Conservation (phyloP, 2,329 filamentous ascomycete species). For the Fusarium multiceps region DNA sequence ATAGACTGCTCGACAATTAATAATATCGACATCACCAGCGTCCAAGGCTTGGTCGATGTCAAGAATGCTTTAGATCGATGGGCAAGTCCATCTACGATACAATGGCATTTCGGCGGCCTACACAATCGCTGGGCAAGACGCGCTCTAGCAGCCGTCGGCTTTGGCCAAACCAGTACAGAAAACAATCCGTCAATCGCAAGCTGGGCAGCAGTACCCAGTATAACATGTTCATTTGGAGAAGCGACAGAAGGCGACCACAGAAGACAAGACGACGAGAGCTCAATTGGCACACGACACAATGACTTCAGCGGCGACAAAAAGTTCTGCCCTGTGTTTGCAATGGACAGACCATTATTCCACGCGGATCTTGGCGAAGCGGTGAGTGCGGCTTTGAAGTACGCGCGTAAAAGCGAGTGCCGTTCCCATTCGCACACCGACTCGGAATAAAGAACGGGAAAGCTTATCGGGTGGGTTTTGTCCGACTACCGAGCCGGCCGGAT, state of each 20-base stretch:
- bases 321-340: slow-evolving; percentile 50
- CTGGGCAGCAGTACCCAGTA: slow-evolving; percentile 50
- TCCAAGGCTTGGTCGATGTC: slow-evolving; percentile 67
- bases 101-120: slow-evolving; percentile 67
- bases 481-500: slow-evolving; percentile 1
- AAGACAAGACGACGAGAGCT: slow-evolving; percentile 5
- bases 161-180: slow-evolving; percentile 58
- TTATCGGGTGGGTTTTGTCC: not conserved
- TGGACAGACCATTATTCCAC: slow-evolving; percentile 62
- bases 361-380: slow-evolving; percentile 58
- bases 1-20: slow-evolving; percentile 69
- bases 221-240: slow-evolving; percentile 38
- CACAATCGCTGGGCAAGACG: slow-evolving; percentile 68
- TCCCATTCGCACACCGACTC: not conserved
- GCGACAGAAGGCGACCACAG: not conserved
- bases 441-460: not conserved
- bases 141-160: slow-evolving; percentile 66
- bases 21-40: slow-evolving; percentile 66
- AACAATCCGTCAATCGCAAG: slow-evolving; percentile 44
- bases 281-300: slow-evolving; percentile 1
- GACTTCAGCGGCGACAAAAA: slow-evolving; percentile 1
- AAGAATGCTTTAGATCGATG: slow-evolving; percentile 66
- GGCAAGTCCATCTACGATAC: slow-evolving; percentile 59
- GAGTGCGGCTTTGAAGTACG: slow-evolving; percentile 44
- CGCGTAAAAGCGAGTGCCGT: slow-evolving; percentile 19